Percentiles rank a stretch among this genome's conserved stretches.
These are phyloP conservation scores for Schizothecium vesticola DNA, from an alignment of 495 filamentous ascomycete genomes.

Conservation along the genomic window DNA sequence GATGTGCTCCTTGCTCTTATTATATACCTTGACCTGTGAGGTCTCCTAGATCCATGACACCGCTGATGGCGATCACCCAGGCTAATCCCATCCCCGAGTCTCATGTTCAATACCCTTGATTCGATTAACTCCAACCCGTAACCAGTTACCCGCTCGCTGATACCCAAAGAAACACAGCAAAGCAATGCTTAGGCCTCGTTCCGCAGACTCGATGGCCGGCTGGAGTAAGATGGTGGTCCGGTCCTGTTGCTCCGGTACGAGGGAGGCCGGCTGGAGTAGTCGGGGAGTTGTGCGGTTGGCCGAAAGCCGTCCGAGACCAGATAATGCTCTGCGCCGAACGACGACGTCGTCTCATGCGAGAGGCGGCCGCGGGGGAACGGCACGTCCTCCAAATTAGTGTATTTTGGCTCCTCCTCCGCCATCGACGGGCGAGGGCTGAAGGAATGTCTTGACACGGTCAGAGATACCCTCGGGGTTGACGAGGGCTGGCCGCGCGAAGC, in stretches of 20 bases:
- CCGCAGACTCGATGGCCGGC: conserved; percentile 17
- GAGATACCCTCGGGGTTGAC: conserved; percentile 1
- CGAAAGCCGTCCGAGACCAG: conserved; percentile 26
- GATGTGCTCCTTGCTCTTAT: not conserved
- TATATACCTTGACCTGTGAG: not conserved
- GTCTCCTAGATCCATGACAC: not conserved
- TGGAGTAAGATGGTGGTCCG: conserved; percentile 9
- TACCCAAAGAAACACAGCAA: not conserved
- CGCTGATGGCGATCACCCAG: not conserved
- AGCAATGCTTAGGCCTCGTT: not conserved
- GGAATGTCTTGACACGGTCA: not conserved
- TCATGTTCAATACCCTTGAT: not conserved
- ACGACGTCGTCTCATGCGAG: conserved; percentile 21
- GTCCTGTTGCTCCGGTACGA: conserved; percentile 2
- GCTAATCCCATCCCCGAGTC: not conserved
- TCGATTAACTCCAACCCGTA: not conserved
- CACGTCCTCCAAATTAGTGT: not conserved
- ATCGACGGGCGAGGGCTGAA: not conserved
- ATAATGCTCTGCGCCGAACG: conserved; percentile 17
- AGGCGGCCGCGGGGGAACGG: conserved; percentile 1
- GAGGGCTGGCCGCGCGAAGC: not conserved
- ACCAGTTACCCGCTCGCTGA: not conserved
- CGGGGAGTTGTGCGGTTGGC: conserved; percentile 13
- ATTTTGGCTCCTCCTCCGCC: not conserved
- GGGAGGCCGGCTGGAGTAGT: conserved; percentile 14